Percentiles rank a stretch among this genome's conserved stretches.
phyloP scores from a whole-genome alignment of 2,329 filamentous ascomycete genomes.

The Sporothrix curviconia region DNA sequence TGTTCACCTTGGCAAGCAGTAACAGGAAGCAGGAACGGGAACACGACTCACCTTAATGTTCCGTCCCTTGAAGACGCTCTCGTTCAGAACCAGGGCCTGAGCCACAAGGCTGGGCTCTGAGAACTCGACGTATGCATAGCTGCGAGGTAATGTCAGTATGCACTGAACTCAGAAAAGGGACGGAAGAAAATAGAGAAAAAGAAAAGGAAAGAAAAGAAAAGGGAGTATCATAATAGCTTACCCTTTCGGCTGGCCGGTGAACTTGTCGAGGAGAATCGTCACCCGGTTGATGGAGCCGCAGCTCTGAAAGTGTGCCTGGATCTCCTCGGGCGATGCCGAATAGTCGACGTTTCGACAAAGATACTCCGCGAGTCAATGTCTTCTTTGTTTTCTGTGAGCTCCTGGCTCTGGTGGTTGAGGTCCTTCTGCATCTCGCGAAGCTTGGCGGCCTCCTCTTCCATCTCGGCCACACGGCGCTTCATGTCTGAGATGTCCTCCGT shows the following conservation, averaged over 20 bases:
- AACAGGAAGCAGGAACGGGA: neutral
- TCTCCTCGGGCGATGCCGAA: constrained; percentile 91
- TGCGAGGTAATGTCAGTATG: constrained; percentile 33
- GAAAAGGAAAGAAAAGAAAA: neutral
- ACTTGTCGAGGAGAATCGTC: constrained; percentile 95
- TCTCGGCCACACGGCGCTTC: constrained; percentile 80
- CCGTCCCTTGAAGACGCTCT: constrained; percentile 89
- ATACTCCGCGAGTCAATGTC: constrained; percentile 93
- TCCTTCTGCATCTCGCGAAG: constrained; percentile 80
- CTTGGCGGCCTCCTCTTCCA: constrained; percentile 84
- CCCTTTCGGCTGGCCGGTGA: constrained; percentile 99
- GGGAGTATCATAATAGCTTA: constrained; percentile 44
- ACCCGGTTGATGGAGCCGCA: constrained; percentile 97
- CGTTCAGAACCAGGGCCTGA: constrained; percentile 89
- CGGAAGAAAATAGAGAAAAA: no score
- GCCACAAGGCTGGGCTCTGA: constrained; percentile 88
- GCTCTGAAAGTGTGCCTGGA: constrained; percentile 96
- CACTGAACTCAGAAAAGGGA: no score
- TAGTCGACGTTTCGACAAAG: constrained; percentile 99
- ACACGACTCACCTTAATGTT: constrained; percentile 73
- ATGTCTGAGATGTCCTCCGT: constrained; percentile 82
- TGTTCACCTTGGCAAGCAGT: no score
- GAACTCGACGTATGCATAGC: constrained; percentile 98
- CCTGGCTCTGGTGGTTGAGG: constrained; percentile 77
- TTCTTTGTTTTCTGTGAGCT: constrained; percentile 85